Base-by-base conservation (phyloP, 805 yeast species). In the Yarrowia porcina region DNA sequence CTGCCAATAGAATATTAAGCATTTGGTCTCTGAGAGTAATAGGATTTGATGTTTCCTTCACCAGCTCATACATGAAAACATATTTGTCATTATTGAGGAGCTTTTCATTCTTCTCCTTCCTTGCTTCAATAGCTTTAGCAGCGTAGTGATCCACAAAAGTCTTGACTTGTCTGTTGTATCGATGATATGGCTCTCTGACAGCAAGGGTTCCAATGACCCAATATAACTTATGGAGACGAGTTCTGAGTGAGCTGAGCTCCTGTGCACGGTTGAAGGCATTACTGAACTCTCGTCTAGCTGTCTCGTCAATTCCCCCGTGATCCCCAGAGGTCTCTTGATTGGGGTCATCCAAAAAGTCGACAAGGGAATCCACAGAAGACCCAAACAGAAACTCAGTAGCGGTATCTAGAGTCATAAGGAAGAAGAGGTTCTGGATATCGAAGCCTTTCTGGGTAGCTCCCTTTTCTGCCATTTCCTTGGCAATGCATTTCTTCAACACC, bases 1-100 rank as follows among this genome's bases (percentile, higher is more conserved):
- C 84, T 11, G 85, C 85, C n/a, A 81, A 69, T 63, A 82, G 74
- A 63, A 82, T 77, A 67, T 80, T 81, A 69, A 82, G 73, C 54
- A 80, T 73, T 70, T 82, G 84, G 68, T 80, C 83, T 59, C 84
- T 74, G 64, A 82, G 77, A 17, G 76, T 74, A 59, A 65, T 70
- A 13, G 82, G 80, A 67, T 82, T 79, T 61, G 78, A 74, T 10
- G 83, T 80, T 68, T 80, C 79, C 70, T 79, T 78, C 56, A 74
- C 80, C 66, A 82, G 74, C 67, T 80, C 84, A 56, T 76, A 74
- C 64, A 82, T 75, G 70, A 82, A 81, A 12, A 79, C 75, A 65
- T 79, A 81, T 17, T 78, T 74, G 33, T 73, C 80, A 30, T 73
- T 63, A 44, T 52, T 13, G 44, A 52, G 35, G 25, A 52, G 59